phyloP scores from a whole-genome alignment of 176 grass and related monocot species.

The Zizania latifolia region DNA sequence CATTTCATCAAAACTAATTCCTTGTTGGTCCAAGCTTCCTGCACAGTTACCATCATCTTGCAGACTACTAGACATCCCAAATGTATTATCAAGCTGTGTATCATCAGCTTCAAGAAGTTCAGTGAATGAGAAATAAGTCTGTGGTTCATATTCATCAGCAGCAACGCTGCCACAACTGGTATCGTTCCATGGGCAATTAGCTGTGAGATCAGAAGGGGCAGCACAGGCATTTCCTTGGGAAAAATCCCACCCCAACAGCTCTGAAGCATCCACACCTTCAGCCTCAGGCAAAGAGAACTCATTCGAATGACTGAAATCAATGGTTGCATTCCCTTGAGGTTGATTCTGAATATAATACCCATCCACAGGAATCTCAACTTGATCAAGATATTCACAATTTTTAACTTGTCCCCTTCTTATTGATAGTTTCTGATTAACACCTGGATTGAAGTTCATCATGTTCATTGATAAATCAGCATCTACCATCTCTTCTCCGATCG shows the following conservation, averaged over 20 bases:
- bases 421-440: slow-evolving; percentile 65
- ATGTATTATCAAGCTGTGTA: slow-evolving; percentile 43
- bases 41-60: slow-evolving; percentile 19
- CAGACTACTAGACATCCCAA: slow-evolving; percentile 28
- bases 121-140: slow-evolving; percentile 74
- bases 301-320: slow-evolving; percentile 31
- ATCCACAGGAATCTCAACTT: slow-evolving; percentile 10
- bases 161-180: slow-evolving; percentile 30
- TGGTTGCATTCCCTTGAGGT: slow-evolving; percentile 30
- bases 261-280: slow-evolving; percentile 42
- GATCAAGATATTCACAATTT: slow-evolving; percentile 38
- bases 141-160: slow-evolving; percentile 47
- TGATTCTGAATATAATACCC: slow-evolving; percentile 28
- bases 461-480: slow-evolving; percentile 39
- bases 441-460: slow-evolving; percentile 14
- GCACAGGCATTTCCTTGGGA: slow-evolving; percentile 43
- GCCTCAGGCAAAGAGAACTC: slow-evolving; percentile 36
- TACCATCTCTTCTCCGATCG: slow-evolving; percentile 15
- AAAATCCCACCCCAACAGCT: slow-evolving; percentile 46
- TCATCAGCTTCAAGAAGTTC: slow-evolving; percentile 71
- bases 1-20: slow-evolving; percentile 39
- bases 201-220: slow-evolving; percentile 10
- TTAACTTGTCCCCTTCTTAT: slow-evolving; percentile 70
- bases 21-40: slow-evolving; percentile 30
- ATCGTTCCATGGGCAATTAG: slow-evolving; percentile 38